Evolutionary conservation across 345 rosid species (phyloP), one percentile per base, ranked within the genome.

Genomic region (Salix viminalis): DNA sequence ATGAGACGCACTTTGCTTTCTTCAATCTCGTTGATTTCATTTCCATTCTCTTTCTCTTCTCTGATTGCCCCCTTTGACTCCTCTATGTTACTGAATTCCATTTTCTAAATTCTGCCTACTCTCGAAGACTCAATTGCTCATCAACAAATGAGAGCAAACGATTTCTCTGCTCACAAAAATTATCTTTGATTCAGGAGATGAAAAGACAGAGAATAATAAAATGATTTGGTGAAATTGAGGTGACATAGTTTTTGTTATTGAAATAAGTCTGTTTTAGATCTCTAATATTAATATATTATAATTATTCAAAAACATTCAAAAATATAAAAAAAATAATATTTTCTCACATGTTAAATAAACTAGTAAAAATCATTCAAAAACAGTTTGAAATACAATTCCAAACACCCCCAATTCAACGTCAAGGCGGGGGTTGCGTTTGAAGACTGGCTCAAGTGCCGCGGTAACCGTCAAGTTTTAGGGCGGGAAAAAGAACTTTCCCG

Each of bases 1-100:
- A 92, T 88, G 68, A 91, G 88, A 36, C 90, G 88, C 21, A 95
- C 85, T 85, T 91, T 95, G 84, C 84, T 87, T 60, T 87, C 85
- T 87, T 91, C 97, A 39, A 87, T 82, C 87, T 94, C 93, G 72
- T 84, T 84, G 80, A 68, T 80, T 72, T 66, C 80, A 12, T 14
- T 71, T 37, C 70, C 32, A 14, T 81, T 83, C 73, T 72, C 76
- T 10, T 81, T 64, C 10, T 37, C 84, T 21, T 44, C 32, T 48
- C 67, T n/a, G 19, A 64, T 66, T 6, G 11, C 34, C 46, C 75
- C 80, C 67, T 73, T 68, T 44, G 36, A 41, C 70, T 79, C 75
- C 21, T 62, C 79, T 16, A 39, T 39, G 13, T 79, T 77, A 54
- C 13, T 69, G 73, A 64, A 71, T 34, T 79, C 85, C 85, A 71